These are phyloP conservation scores for Cystofilobasidium macerans DNA, from an alignment of 768 basidiomycete species.

Conservation along the genomic window DNA sequence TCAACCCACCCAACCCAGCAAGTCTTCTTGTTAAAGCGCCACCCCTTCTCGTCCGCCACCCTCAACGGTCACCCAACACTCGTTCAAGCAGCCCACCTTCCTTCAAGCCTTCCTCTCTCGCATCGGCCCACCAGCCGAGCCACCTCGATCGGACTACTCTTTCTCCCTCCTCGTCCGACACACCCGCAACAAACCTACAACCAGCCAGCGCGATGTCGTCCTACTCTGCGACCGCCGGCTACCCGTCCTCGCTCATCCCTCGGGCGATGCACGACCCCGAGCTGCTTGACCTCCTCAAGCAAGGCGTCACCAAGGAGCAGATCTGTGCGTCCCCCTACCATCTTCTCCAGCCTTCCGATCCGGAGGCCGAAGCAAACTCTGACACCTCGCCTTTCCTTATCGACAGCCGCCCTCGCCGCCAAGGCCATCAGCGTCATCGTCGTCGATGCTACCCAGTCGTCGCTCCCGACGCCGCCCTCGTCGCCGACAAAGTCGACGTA, in stretches of 20 bases:
- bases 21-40: neutral
- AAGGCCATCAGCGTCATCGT: conserved; percentile 65
- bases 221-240: conserved; percentile 29
- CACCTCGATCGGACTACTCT: too few relatives aligned
- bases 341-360: neutral
- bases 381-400: neutral
- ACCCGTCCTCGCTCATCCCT: conserved; percentile 72
- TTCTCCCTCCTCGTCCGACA: too few relatives aligned
- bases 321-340: conserved; percentile 49
- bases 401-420: conserved; percentile 56
- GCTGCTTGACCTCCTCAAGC: conserved; percentile 65
- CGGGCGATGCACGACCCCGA: conserved; percentile 64
- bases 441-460: conserved; percentile 45
- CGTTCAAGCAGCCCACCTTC: too few relatives aligned
- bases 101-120: too few relatives aligned
- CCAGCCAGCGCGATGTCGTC: neutral
- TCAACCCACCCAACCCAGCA: neutral
- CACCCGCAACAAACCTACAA: neutral
- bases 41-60: neutral
- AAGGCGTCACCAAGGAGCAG: conserved; percentile 72
- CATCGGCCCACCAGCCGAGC: too few relatives aligned
- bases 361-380: neutral
- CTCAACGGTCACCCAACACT: too few relatives aligned
- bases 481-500: conserved; percentile 48
- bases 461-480: conserved; percentile 56